These are phyloP conservation scores for Kurtzmaniella quercitrusa DNA, from an alignment of 1,139 yeast genomes.

Conservation along the genomic window DNA sequence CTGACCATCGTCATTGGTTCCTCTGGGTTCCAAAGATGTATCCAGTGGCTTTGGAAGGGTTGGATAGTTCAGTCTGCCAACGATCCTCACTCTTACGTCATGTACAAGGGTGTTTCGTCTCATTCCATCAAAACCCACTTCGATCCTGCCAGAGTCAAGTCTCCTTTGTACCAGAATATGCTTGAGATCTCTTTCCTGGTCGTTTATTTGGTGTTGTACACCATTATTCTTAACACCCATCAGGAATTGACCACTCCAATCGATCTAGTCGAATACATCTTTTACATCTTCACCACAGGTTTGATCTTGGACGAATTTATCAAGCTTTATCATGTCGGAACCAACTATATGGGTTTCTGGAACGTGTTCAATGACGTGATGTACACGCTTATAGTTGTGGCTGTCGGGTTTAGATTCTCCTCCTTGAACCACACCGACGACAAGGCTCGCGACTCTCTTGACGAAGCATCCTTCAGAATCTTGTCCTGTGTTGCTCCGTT, in stretches of 20 bases:
- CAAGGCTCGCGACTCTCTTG: constrained; percentile 38
- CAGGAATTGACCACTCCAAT: constrained; percentile 27
- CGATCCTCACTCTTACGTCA: constrained; percentile 65
- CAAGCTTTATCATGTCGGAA: constrained; percentile 76
- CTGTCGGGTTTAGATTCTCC: constrained; percentile 53
- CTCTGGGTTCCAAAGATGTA: constrained; percentile 79
- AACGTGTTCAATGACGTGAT: constrained; percentile 71
- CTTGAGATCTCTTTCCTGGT: constrained; percentile 66
- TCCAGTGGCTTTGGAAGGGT: constrained; percentile 90
- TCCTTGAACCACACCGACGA: constrained; percentile 36
- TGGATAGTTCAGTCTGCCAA: constrained; percentile 79
- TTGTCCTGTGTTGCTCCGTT: constrained; percentile 82
- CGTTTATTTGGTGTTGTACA: constrained; percentile 58
- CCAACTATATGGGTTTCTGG: constrained; percentile 71
- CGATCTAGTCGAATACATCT: constrained; percentile 47
- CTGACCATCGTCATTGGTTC: constrained; percentile 73
- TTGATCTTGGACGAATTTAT: constrained; percentile 61
- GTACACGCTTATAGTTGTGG: constrained; percentile 50
- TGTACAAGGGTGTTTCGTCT: constrained; percentile 59
- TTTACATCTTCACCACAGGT: constrained; percentile 66
- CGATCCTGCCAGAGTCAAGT: constrained; percentile 76
- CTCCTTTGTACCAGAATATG: constrained; percentile 77
- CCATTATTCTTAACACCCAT: constrained; percentile 58
- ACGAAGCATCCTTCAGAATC: constrained; percentile 64
- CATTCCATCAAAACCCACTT: constrained; percentile 61